Percentiles rank a stretch among this genome's conserved stretches.
Evolutionary conservation across 148 eudicot species (phyloP).

Genomic region (Suaeda aralocaspica): DNA sequence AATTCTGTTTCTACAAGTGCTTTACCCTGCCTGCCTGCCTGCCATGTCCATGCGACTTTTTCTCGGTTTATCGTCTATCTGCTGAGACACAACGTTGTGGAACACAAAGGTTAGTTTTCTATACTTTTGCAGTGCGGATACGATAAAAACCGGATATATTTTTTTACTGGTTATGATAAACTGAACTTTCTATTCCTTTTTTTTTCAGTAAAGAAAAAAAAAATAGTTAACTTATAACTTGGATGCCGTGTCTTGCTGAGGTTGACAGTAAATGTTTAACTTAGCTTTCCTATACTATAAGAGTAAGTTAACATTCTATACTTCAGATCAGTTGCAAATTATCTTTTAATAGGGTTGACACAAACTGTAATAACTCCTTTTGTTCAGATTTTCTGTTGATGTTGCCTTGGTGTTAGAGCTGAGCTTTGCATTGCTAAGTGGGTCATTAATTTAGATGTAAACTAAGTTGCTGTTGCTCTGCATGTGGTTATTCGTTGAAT

Average conservation of each 20-base stretch:
- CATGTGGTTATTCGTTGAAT: not conserved
- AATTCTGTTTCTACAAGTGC: not conserved
- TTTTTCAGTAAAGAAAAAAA: no score
- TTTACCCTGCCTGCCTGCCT: no score
- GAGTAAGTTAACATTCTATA: conserved; percentile 16
- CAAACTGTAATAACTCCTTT: conserved; percentile 2
- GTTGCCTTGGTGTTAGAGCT: conserved; percentile 5
- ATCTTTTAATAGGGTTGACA: no score
- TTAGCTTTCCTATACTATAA: conserved; percentile 8
- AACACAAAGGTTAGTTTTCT: not conserved
- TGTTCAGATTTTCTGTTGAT: not conserved
- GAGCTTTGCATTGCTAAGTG: not conserved
- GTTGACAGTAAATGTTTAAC: not conserved
- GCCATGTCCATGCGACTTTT: not conserved
- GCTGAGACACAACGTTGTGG: not conserved
- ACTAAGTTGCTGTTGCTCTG: conserved; percentile 7
- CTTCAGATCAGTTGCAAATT: conserved; percentile 10
- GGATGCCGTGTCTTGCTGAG: conserved; percentile 10
- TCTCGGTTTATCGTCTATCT: not conserved
- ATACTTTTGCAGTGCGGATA: not conserved
- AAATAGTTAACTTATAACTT: no score
- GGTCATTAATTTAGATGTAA: not conserved
- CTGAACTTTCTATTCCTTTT: not conserved
- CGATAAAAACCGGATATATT: not conserved
- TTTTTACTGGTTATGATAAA: not conserved